Conservation (phyloP, 2,329 filamentous ascomycete genomes). For the Lecanicillium sp. region DNA sequence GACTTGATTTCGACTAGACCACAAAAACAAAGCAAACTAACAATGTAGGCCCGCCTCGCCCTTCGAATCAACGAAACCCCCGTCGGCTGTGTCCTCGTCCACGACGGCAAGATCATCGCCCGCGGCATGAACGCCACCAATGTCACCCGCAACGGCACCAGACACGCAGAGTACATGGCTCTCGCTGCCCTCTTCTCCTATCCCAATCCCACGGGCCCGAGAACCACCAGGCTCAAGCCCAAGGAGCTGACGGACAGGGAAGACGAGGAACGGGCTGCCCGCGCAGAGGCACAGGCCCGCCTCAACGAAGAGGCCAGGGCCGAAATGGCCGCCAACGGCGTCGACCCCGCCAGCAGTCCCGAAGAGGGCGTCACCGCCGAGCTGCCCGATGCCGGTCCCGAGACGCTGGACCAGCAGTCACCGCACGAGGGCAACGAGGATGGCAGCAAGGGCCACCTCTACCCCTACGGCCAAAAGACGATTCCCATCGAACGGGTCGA, state of each 20-base stretch:
- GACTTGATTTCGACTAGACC: neutral
- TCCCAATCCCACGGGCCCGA: conserved; percentile 24
- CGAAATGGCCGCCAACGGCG: conserved; percentile 17
- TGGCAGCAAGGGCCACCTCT: conserved; percentile 50
- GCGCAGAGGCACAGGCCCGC: conserved; percentile 6
- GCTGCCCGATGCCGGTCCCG: conserved; percentile 11
- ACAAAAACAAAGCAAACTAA: conserved; percentile 17
- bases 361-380: too few species aligned
- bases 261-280: conserved; percentile 14
- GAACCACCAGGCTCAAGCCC: conserved; percentile 28
- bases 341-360: neutral
- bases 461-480: conserved; percentile 55
- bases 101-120: conserved; percentile 72
- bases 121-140: conserved; percentile 97
- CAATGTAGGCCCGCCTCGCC: conserved; percentile 69
- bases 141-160: conserved; percentile 79
- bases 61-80: conserved; percentile 86
- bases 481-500: conserved; percentile 53
- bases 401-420: conserved; percentile 17
- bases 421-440: conserved; percentile 46
- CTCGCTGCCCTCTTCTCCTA: conserved; percentile 53
- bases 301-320: conserved; percentile 23
- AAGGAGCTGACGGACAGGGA: conserved; percentile 24
- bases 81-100: conserved; percentile 90
- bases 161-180: conserved; percentile 93